Conservation (phyloP, 2,329 filamentous ascomycete species). For the Microdochium nivale region DNA sequence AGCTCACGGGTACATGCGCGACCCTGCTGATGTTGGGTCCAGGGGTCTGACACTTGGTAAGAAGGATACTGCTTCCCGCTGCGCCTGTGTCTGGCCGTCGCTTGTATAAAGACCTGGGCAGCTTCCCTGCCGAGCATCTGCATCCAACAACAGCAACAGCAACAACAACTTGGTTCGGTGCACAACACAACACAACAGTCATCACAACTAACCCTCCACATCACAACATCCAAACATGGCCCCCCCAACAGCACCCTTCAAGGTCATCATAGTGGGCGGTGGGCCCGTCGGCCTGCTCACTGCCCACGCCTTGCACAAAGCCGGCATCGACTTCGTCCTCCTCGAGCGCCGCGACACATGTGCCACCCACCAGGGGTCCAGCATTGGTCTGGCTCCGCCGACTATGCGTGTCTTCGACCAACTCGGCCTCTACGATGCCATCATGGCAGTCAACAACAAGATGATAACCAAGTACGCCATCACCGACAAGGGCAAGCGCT, state of each 20-base stretch:
- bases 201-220: no score
- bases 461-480: not conserved
- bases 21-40: no score
- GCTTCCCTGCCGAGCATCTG: no score
- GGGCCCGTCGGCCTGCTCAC: conserved; percentile 9
- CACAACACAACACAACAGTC: no score
- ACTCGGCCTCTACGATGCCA: not conserved
- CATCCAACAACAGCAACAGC: no score
- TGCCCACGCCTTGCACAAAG: conserved; percentile 10
- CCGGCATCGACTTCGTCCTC: conserved; percentile 12
- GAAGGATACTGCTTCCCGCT: no score
- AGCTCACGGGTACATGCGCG: no score
- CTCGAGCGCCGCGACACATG: conserved; percentile 11
- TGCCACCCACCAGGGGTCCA: conserved; percentile 10
- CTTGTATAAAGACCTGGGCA: no score
- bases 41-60: no score
- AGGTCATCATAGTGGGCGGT: not conserved
- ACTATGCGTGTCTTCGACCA: not conserved
- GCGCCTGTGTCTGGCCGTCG: no score
- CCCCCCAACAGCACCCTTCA: not conserved
- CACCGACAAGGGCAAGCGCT: conserved; percentile 7
- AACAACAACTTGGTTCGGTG: no score
- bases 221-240: not conserved
- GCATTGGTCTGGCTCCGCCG: conserved; percentile 6
- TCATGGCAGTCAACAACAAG: conserved; percentile 8